These are phyloP conservation scores for Rhodomyrtus tomentosa DNA, from an alignment of 345 rosid species.

Conservation along the genomic window DNA sequence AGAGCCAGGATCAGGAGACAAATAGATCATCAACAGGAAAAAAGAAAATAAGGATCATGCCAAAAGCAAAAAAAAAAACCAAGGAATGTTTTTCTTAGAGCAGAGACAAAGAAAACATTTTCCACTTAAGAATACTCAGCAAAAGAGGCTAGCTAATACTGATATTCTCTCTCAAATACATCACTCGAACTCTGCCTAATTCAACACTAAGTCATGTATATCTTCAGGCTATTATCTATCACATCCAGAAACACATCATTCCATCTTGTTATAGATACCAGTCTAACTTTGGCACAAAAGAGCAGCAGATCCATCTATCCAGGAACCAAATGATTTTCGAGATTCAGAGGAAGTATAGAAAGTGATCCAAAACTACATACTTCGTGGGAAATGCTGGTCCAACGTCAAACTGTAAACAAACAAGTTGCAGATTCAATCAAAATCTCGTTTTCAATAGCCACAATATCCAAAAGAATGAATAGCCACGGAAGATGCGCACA, in stretches of 20 bases:
- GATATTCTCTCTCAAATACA: background rate
- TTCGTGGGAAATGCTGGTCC: background rate
- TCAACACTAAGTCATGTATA: background rate
- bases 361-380: background rate
- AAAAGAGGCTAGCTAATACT: background rate
- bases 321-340: background rate
- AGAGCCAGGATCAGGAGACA: background rate
- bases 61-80: background rate
- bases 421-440: background rate
- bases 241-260: background rate
- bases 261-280: background rate
- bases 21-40: background rate
- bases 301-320: background rate
- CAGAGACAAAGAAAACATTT: background rate
- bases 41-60: background rate
- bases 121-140: background rate
- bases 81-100: background rate
- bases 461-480: background rate
- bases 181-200: background rate
- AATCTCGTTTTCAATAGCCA: background rate
- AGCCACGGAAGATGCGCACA: background rate
- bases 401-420: background rate
- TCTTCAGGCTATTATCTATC: background rate
- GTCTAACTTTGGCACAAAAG: background rate
- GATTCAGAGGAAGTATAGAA: background rate